Conservation (phyloP, 2,329 filamentous ascomycete species). For the Leptographium galeiforme region DNA sequence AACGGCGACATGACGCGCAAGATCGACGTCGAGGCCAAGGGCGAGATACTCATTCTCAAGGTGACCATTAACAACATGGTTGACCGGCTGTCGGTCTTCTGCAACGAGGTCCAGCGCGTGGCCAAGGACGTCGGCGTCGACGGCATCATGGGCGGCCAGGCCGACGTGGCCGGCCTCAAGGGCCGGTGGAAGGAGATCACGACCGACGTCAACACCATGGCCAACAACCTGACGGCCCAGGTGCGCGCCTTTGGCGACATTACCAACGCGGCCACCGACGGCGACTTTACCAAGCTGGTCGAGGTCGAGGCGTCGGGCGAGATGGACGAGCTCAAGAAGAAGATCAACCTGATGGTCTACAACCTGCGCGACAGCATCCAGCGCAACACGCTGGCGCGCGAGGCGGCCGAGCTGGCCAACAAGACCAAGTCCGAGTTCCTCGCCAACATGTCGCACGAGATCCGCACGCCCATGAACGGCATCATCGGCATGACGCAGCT, state of each 20-base stretch:
- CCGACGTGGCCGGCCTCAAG: slow-evolving; percentile 82
- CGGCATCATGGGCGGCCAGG: slow-evolving; percentile 96
- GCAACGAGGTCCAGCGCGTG: slow-evolving; percentile 87
- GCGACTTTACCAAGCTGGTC: slow-evolving; percentile 92
- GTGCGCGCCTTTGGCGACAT: slow-evolving; percentile 97
- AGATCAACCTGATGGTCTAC: slow-evolving; percentile 99
- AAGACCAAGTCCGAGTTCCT: slow-evolving; percentile 98
- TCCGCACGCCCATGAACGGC: slow-evolving; percentile 92
- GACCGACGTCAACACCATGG: slow-evolving; percentile 91
- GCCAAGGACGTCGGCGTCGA: slow-evolving; percentile 95
- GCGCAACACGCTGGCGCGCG: slow-evolving; percentile 80
- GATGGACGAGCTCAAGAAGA: slow-evolving; percentile 97
- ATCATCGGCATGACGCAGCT: slow-evolving; percentile 98
- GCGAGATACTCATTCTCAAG: slow-evolving; percentile 86
- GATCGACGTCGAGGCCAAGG: slow-evolving; percentile 88
- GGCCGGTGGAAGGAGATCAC: slow-evolving; percentile 98
- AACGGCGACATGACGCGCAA: slow-evolving; percentile 93
- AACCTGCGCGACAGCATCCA: slow-evolving; percentile 93
- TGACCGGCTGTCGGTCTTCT: slow-evolving; percentile 86
- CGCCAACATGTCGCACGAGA: slow-evolving; percentile 98
- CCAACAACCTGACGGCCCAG: slow-evolving; percentile 70
- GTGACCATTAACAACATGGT: slow-evolving; percentile 99
- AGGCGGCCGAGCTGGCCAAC: slow-evolving; percentile 91
- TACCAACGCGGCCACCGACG: slow-evolving; percentile 92
- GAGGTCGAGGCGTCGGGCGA: slow-evolving; percentile 95